These are phyloP conservation scores for Tricladium varicosporioides DNA, from an alignment of 2,329 filamentous ascomycete species.

Conservation along the genomic window DNA sequence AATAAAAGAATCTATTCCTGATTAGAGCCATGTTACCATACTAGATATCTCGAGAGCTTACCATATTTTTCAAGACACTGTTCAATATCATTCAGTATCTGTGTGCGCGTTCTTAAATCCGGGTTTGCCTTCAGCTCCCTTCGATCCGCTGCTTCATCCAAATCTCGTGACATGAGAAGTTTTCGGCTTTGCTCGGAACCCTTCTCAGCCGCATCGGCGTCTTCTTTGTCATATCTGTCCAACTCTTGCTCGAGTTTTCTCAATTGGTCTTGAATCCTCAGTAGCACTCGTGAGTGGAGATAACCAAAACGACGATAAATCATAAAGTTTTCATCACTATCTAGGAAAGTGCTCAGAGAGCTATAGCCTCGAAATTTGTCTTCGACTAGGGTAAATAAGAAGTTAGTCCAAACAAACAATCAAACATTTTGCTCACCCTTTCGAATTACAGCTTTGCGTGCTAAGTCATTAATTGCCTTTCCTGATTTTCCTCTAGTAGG, in stretches of 20 bases:
- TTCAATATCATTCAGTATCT: constrained; percentile 18
- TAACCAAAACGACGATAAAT: constrained; percentile 42
- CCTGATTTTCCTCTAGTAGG: not conserved
- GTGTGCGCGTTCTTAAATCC: constrained; percentile 3
- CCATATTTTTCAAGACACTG: constrained; percentile 13
- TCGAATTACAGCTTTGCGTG: not conserved
- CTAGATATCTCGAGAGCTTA: not conserved
- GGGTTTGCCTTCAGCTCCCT: not conserved
- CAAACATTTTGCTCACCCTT: not conserved
- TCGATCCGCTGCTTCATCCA: constrained; percentile 2
- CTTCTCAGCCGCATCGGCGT: constrained; percentile 1
- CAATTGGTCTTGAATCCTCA: constrained; percentile 25
- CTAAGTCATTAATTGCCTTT: not conserved
- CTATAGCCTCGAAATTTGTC: constrained; percentile 36
- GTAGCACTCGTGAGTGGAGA: constrained; percentile 38
- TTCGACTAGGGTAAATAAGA: constrained; percentile 11
- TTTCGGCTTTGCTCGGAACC: not conserved
- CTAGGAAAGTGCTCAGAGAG: constrained; percentile 38
- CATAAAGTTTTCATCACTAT: constrained; percentile 42
- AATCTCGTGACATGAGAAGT: constrained; percentile 6
- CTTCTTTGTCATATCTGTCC: constrained; percentile 16
- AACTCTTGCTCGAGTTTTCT: constrained; percentile 21
- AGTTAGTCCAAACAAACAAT: not conserved
- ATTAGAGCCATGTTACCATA: not conserved
- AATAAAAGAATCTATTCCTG: not conserved